Evolutionary conservation across 768 basidiomycete species (phyloP).

Genomic region (Paxillus involutus): DNA sequence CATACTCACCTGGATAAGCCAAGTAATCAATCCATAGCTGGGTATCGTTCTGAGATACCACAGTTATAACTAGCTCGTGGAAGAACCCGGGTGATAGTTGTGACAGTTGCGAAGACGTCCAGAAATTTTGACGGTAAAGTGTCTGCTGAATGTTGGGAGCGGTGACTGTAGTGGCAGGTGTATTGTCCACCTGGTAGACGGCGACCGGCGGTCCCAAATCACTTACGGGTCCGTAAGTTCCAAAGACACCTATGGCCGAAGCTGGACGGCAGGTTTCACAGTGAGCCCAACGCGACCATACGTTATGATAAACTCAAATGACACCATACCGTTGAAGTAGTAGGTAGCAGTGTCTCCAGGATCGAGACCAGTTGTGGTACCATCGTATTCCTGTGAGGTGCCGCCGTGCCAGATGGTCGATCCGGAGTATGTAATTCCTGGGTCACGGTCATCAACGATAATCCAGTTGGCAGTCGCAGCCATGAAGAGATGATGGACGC

Average conservation of each 20-base stretch:
- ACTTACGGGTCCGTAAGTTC: not conserved
- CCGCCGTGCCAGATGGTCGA: not conserved
- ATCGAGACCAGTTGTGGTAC: conserved; percentile 1
- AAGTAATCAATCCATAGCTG: not conserved
- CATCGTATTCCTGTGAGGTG: not conserved
- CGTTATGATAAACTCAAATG: not conserved
- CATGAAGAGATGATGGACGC: too few relatives aligned
- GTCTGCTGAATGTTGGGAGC: not conserved
- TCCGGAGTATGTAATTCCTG: too few relatives aligned
- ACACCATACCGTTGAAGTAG: conserved; percentile 3
- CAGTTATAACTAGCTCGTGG: not conserved
- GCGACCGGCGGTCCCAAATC: not conserved
- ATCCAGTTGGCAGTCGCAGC: too few relatives aligned
- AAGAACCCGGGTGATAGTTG: not conserved
- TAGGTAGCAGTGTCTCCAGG: not conserved
- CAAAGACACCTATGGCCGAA: conserved; percentile 3
- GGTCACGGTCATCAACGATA: too few relatives aligned
- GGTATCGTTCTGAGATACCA: not conserved
- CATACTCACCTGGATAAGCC: not conserved
- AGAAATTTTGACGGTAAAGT: not conserved
- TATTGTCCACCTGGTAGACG: conserved; percentile 1
- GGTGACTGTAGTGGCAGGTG: not conserved
- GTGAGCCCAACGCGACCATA: not conserved
- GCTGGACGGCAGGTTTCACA: not conserved
- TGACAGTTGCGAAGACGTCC: not conserved